Base-by-base conservation (phyloP, 805 yeast species). In the Yarrowia alimentaria region DNA sequence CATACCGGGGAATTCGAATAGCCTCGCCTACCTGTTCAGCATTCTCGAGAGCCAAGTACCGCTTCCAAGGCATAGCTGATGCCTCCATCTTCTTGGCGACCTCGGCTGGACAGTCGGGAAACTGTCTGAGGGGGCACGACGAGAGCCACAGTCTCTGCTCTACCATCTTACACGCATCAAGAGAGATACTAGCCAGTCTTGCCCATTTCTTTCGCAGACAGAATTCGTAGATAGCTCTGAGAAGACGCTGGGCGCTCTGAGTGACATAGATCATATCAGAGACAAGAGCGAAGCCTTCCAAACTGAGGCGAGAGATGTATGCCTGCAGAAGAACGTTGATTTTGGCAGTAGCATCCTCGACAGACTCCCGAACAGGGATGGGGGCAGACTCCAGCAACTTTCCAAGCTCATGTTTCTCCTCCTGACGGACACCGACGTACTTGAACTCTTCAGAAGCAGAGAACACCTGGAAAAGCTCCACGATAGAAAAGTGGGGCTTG, bases 231-330 rank as follows among this genome's bases (percentile, higher is more conserved):
- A 94, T 76, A 0, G 98, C 97, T 53, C 97, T 70, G 52, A 90
- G 71, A 29, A 93, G 66, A 61, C 99, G 76, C 3, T 94, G 91
- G 1, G 96, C 97, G 31, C 94, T 87, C 65, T 93, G 98, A 0
- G 93, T 85, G 31, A 93, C 79, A 62, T 86, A 93, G 3, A 87
- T 74, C 96, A 90, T 88, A 69, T 93, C 99, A 0, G 96, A 80
- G 75, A 84, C 80, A 54, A 94, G 67, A 0, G 97, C 96, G 68
- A 87, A 86, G 0, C 98, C 98, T 0, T 85, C 93, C 13, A 93
- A 69, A 8, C 72, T 69, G 18, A 90, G 68, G 28, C 81, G 68
- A 1, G 96, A 85, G n/a, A 93, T 85, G 60, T 85, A 88, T 0
- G 96, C 78, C 61, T 93, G 99, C 10, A 93, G 68, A 28, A 93